Evolutionary conservation across 345 rosid genomes (phyloP).

Genomic region (Euphorbia tirucalli): DNA sequence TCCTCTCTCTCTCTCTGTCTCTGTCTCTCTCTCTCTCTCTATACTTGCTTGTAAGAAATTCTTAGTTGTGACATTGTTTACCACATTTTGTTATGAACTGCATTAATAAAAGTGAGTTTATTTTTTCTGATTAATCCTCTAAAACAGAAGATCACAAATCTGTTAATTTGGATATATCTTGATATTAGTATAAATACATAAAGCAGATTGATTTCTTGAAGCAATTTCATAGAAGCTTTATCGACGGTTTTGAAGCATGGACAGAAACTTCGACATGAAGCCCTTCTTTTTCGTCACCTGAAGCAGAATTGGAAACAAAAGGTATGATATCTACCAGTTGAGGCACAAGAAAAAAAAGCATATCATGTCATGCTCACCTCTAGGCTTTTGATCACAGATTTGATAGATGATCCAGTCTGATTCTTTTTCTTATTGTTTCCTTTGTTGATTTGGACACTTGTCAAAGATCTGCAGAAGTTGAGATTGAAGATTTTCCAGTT

Average conservation of each 20-base stretch:
- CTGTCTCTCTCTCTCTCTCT: background rate
- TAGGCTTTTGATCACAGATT: conserved; percentile 28
- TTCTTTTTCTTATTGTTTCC: conserved; percentile 26
- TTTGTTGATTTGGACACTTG: conserved; percentile 24
- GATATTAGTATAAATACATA: background rate
- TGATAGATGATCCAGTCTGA: conserved; percentile 21
- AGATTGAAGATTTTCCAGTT: conserved; percentile 31
- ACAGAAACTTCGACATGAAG: conserved; percentile 22
- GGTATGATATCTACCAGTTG: background rate
- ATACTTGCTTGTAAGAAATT: background rate
- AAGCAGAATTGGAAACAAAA: conserved; percentile 11
- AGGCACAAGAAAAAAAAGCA: background rate
- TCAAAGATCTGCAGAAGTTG: conserved; percentile 31
- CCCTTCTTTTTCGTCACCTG: conserved; percentile 36
- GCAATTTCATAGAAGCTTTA: conserved; percentile 11
- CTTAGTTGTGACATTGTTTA: background rate
- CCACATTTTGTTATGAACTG: background rate
- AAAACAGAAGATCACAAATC: background rate
- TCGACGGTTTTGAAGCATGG: conserved; percentile 25
- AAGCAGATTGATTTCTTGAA: background rate
- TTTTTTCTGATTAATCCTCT: background rate
- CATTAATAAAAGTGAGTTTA: background rate
- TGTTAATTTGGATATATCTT: background rate
- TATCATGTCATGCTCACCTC: conserved; percentile 23
- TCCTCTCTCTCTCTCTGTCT: too few species aligned